Percentiles rank a stretch among this genome's conserved stretches.
phyloP scores from a whole-genome alignment of 768 basidiomycete genomes.

The Xerocomellus amylosporus region DNA sequence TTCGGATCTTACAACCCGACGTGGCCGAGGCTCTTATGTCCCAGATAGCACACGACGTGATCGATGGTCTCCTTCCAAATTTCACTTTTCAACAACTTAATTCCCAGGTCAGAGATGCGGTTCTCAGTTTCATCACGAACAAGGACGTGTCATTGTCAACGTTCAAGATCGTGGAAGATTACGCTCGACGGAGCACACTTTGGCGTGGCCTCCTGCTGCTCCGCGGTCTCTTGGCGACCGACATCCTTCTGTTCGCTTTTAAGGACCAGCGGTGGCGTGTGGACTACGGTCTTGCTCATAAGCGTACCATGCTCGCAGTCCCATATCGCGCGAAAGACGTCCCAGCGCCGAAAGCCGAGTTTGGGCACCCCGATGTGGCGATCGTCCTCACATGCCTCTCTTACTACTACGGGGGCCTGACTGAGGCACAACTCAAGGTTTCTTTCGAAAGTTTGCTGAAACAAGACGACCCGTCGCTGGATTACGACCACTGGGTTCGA shows the following conservation, averaged over 20 bases:
- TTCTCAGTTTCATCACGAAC: not conserved
- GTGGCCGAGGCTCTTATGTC: not conserved
- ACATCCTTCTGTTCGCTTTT: constrained; percentile 40
- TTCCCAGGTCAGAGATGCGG: not conserved
- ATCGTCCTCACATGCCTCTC: constrained; percentile 43
- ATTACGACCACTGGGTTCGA: constrained; percentile 43
- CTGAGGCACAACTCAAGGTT: constrained; percentile 34
- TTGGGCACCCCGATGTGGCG: constrained; percentile 51
- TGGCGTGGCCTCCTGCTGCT: constrained; percentile 25
- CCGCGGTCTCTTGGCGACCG: constrained; percentile 43
- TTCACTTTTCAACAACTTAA: constrained; percentile 11
- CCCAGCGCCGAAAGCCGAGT: constrained; percentile 45
- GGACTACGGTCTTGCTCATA: constrained; percentile 28
- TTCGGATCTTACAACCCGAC: constrained; percentile 10
- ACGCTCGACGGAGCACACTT: constrained; percentile 10
- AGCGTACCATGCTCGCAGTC: constrained; percentile 46
- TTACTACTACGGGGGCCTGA: constrained; percentile 32
- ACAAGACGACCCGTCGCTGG: constrained; percentile 39
- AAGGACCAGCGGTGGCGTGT: constrained; percentile 47
- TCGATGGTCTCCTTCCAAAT: constrained; percentile 10
- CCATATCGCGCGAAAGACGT: constrained; percentile 53
- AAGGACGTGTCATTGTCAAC: not conserved
- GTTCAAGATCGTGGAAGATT: constrained; percentile 1
- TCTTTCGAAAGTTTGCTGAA: constrained; percentile 40
- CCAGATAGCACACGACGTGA: not conserved